These are phyloP conservation scores for Agarophyton chilense DNA, from an alignment of 23 red algal species.

Conservation along the genomic window DNA sequence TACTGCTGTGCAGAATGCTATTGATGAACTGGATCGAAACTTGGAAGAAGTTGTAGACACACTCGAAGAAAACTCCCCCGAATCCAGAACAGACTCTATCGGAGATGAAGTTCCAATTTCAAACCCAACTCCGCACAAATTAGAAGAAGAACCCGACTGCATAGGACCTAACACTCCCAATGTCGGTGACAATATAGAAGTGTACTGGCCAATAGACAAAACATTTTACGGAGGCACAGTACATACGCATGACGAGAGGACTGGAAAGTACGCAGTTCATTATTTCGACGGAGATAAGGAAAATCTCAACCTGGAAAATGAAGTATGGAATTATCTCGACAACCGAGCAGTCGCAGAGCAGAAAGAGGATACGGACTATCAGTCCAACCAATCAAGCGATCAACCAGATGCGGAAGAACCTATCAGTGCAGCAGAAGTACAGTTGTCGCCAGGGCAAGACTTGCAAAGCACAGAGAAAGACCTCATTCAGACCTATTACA, in stretches of 20 bases:
- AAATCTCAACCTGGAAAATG: background rate
- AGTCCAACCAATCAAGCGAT: background rate
- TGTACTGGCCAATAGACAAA: constrained; percentile 19
- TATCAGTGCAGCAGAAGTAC: background rate
- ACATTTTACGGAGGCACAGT: background rate
- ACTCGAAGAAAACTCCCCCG: too few species aligned
- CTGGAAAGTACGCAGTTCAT: background rate
- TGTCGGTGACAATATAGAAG: background rate
- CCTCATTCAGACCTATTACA: constrained; percentile 7
- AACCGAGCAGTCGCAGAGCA: too few species aligned
- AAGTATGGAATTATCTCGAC: constrained; percentile 16
- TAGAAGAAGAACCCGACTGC: background rate
- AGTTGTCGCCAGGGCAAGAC: constrained; percentile 28
- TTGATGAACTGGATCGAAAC: too few species aligned
- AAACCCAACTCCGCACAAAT: too few species aligned
- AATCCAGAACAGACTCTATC: too few species aligned
- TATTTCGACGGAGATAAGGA: constrained; percentile 33
- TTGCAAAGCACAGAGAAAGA: constrained; percentile 2
- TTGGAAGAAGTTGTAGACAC: too few species aligned
- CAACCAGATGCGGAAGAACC: too few species aligned
- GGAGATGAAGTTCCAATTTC: too few species aligned
- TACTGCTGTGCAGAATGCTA: too few species aligned
- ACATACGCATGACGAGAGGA: background rate
- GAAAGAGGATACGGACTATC: too few species aligned
- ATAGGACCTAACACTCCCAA: background rate